phyloP scores from a whole-genome alignment of 179 eudicot species.

The Nepenthes alata region DNA sequence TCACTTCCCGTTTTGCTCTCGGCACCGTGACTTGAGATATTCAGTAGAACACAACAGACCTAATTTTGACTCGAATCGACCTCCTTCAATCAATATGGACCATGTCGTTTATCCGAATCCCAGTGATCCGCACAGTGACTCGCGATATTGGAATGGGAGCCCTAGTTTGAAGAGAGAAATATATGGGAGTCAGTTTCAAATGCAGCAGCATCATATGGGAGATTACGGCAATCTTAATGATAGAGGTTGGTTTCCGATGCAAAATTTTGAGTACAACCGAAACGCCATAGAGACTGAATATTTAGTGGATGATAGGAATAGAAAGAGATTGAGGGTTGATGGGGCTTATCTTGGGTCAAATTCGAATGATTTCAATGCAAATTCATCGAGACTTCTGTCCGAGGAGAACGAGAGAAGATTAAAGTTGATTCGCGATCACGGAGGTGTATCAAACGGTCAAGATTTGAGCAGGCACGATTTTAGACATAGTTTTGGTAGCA shows the following conservation, averaged over 20 bases:
- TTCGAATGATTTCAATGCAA: conserved; percentile 8
- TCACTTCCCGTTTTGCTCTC: conserved; percentile 74
- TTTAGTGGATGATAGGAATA: conserved; percentile 25
- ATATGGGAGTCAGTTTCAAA: conserved; percentile 2
- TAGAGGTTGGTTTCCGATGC: conserved; percentile 11
- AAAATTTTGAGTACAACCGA: conserved; percentile 19
- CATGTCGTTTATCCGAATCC: conserved; percentile 15
- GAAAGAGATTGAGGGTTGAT: conserved; percentile 56
- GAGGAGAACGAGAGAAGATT: conserved; percentile 43
- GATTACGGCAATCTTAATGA: conserved; percentile 14
- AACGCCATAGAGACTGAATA: conserved; percentile 8
- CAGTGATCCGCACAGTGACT: conserved; percentile 19
- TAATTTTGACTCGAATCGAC: conserved; percentile 16
- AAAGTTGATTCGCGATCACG: conserved; percentile 62
- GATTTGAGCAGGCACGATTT: conserved; percentile 3
- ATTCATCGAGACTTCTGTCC: conserved; percentile 5
- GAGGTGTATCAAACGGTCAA: conserved; percentile 13
- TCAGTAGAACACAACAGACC: conserved; percentile 23
- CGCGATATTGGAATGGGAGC: conserved; percentile 25
- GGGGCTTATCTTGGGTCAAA: conserved; percentile 19
- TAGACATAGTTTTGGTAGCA: conserved; percentile 8
- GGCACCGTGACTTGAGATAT: conserved; percentile 19
- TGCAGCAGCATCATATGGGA: conserved; percentile 14
- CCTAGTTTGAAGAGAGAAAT: conserved; percentile 17
- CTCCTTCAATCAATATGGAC: conserved; percentile 8